These are phyloP conservation scores for Rhizopogon vinicolor DNA, from an alignment of 768 basidiomycete species.

Conservation along the genomic window DNA sequence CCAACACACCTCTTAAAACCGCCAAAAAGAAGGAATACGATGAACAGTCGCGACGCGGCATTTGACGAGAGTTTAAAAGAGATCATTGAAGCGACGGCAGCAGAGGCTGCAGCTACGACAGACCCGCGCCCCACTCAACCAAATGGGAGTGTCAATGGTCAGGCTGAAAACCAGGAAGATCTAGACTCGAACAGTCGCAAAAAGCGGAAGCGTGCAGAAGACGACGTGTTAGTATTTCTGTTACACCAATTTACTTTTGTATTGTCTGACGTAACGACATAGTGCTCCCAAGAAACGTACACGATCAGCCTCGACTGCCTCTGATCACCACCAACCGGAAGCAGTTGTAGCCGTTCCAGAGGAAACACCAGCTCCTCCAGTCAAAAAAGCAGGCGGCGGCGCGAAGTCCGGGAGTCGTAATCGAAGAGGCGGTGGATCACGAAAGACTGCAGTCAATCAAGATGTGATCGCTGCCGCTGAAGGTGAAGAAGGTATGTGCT, in stretches of 20 bases:
- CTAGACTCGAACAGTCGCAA: constrained; percentile 44
- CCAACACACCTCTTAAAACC: constrained; percentile 56
- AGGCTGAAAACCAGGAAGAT: constrained; percentile 42
- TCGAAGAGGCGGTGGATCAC: constrained; percentile 26
- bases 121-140: constrained; percentile 32
- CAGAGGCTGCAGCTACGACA: constrained; percentile 56
- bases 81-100: constrained; percentile 68
- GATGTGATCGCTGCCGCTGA: constrained; percentile 34
- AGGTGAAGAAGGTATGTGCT: constrained; percentile 56
- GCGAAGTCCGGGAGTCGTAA: constrained; percentile 24
- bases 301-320: constrained; percentile 68
- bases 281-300: constrained; percentile 66
- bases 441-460: constrained; percentile 17
- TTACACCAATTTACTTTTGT: neutral
- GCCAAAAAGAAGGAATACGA: constrained; percentile 90
- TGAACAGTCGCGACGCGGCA: constrained; percentile 95
- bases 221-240: constrained; percentile 53
- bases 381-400: constrained; percentile 14
- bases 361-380: constrained; percentile 34
- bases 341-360: constrained; percentile 33
- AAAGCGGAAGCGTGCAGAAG: constrained; percentile 75
- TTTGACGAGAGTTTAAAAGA: constrained; percentile 87
- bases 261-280: constrained; percentile 10
- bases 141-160: constrained; percentile 36
- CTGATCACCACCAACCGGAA: constrained; percentile 48